These are phyloP conservation scores for Fusarium multiceps DNA, from an alignment of 2,329 filamentous ascomycete species.

Conservation along the genomic window DNA sequence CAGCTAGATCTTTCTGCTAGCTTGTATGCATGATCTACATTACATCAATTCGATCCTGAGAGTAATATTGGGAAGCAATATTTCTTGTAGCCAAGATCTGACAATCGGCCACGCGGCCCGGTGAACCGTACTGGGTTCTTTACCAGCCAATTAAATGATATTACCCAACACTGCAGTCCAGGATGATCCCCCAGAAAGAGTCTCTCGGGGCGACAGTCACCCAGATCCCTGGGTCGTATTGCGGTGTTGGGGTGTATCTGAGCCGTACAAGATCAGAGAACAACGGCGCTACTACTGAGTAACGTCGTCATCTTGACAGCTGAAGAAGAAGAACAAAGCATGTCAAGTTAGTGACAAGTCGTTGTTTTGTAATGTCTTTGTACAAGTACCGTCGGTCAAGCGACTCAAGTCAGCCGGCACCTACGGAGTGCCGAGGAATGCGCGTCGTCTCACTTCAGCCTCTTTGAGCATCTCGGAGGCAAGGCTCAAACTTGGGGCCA, in stretches of 20 bases:
- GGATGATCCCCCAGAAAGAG: conserved; percentile 24
- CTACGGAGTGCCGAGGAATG: conserved; percentile 64
- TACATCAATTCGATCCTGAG: conserved; percentile 17
- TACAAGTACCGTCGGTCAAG: background rate
- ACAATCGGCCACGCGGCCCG: conserved; percentile 36
- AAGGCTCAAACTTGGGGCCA: conserved; percentile 80
- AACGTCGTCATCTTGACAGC: background rate
- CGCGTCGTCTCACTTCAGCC: conserved; percentile 77
- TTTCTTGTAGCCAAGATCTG: conserved; percentile 16
- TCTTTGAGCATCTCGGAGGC: conserved; percentile 85
- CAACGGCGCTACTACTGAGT: background rate
- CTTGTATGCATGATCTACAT: conserved; percentile 14
- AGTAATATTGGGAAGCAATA: conserved; percentile 1
- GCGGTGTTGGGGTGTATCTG: background rate
- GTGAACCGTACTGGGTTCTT: conserved; percentile 26
- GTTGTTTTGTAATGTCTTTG: background rate
- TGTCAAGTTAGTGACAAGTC: background rate
- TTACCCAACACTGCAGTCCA: conserved; percentile 21
- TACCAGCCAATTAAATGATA: conserved; percentile 32
- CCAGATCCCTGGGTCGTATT: conserved; percentile 11
- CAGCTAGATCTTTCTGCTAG: conserved; percentile 5
- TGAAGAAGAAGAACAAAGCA: background rate
- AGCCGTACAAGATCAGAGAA: background rate
- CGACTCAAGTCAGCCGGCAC: background rate
- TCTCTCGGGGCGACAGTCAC: conserved; percentile 15